Conservation (phyloP, 495 filamentous ascomycete genomes). For the Aspergillus nidulans region DNA sequence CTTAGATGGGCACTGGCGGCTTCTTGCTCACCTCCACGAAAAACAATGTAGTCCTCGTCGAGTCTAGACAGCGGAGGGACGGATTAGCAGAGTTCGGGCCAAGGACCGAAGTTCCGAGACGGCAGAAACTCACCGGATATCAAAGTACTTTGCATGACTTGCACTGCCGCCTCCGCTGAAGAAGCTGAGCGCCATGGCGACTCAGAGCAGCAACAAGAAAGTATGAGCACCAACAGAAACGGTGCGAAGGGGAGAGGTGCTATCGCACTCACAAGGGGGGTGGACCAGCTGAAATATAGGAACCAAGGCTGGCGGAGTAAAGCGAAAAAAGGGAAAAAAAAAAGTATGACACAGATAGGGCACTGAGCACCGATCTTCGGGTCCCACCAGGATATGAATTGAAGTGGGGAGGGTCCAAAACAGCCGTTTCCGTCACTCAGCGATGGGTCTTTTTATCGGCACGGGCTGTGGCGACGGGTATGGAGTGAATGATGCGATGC, state of each 20-base stretch:
- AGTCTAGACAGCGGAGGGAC: conserved; percentile 46
- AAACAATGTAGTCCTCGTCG: conserved; percentile 73
- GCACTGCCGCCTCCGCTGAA: conserved; percentile 44
- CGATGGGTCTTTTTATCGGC: conserved; percentile 9
- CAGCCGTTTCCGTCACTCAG: conserved; percentile 24
- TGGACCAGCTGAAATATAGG: conserved; percentile 1
- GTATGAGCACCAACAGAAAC: conserved; percentile 10
- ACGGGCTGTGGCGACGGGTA: background rate
- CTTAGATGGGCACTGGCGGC: conserved; percentile 69
- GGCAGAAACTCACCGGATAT: conserved; percentile 45
- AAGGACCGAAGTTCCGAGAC: conserved; percentile 10
- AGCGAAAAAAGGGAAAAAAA: conserved; percentile 12
- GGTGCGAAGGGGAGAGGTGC: conserved; percentile 6
- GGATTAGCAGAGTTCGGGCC: conserved; percentile 12
- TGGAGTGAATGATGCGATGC: conserved; percentile 18
- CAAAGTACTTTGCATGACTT: conserved; percentile 51
- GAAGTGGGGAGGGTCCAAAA: conserved; percentile 12
- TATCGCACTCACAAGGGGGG: background rate
- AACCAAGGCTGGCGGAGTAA: background rate
- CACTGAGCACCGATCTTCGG: conserved; percentile 17
- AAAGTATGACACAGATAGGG: conserved; percentile 18
- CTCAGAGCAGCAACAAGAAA: conserved; percentile 6
- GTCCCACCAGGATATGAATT: conserved; percentile 6
- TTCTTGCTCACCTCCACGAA: conserved; percentile 71
- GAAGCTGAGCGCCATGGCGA: conserved; percentile 48